Conservation (phyloP, 2,329 filamentous ascomycete species). For the Penicillium sp. region DNA sequence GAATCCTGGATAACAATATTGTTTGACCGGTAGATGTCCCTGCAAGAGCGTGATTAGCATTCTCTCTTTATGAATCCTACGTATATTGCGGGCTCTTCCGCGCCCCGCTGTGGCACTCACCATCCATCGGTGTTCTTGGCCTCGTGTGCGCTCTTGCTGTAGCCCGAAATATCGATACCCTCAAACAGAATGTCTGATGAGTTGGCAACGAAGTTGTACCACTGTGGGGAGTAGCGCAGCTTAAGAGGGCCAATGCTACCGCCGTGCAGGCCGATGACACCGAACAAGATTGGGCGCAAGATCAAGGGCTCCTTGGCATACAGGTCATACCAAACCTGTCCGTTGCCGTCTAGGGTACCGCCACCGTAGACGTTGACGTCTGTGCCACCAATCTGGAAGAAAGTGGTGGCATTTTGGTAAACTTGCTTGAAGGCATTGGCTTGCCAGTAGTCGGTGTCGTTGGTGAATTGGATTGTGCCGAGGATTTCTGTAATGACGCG, state of each 20-base stretch:
- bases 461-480: constrained; percentile 57
- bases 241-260: constrained; percentile 56
- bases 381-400: constrained; percentile 61
- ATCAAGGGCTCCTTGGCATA: constrained; percentile 54
- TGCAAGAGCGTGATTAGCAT: constrained; percentile 4
- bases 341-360: constrained; percentile 58
- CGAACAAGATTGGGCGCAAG: constrained; percentile 54
- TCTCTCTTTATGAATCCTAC: no score
- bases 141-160: constrained; percentile 46
- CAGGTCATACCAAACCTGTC: constrained; percentile 59
- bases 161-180: constrained; percentile 55
- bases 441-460: constrained; percentile 65
- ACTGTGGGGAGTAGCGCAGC: constrained; percentile 56
- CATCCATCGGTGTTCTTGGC: constrained; percentile 63
- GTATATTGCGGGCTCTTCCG: no score
- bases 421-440: constrained; percentile 56
- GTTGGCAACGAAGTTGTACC: constrained; percentile 62
- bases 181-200: constrained; percentile 59
- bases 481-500: constrained; percentile 44
- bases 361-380: constrained; percentile 65
- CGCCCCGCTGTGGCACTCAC: constrained; percentile 10
- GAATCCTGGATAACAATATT: constrained; percentile 63
- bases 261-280: constrained; percentile 51
- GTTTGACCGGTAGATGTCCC: constrained; percentile 48
- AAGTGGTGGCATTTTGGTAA: constrained; percentile 62